phyloP scores from a whole-genome alignment of 192 early-diverging fungal species.

The Entomortierella lignicola region DNA sequence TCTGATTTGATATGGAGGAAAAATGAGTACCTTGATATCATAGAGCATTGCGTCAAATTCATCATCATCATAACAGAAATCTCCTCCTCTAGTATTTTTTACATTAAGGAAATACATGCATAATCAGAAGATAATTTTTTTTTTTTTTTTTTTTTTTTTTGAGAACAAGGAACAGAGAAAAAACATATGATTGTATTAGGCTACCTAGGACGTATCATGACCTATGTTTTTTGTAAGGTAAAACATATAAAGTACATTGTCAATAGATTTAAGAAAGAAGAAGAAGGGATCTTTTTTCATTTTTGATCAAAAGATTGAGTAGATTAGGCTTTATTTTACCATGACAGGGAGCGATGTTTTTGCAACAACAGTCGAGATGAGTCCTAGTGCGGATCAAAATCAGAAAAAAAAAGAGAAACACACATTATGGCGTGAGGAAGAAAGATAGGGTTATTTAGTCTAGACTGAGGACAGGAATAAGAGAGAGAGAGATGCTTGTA shows the following conservation, averaged over 20 bases:
- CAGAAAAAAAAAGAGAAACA: background rate
- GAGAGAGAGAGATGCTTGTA: no score
- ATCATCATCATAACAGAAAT: slow-evolving; percentile 66
- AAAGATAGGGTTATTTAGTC: no score
- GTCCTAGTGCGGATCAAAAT: slow-evolving; percentile 40
- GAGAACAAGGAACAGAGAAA: background rate
- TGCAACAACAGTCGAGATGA: slow-evolving; percentile 46
- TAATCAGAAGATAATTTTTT: no score
- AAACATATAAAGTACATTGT: no score
- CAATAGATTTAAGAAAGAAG: no score
- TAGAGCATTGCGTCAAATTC: slow-evolving; percentile 62
- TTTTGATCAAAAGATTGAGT: background rate
- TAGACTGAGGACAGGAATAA: no score
- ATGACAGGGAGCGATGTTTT: slow-evolving; percentile 65
- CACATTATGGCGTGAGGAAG: no score
- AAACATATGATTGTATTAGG: background rate
- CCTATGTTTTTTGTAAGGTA: slow-evolving; percentile 18
- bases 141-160: background rate
- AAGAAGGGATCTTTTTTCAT: background rate
- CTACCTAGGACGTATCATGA: slow-evolving; percentile 71
- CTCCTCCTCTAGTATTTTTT: slow-evolving; percentile 77
- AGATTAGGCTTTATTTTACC: slow-evolving; percentile 31
- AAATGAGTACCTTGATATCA: slow-evolving; percentile 57
- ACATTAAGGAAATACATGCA: no score
- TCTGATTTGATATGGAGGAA: no score